phyloP scores from a whole-genome alignment of 208 protist species.

The Leishmania turanica region DNA sequence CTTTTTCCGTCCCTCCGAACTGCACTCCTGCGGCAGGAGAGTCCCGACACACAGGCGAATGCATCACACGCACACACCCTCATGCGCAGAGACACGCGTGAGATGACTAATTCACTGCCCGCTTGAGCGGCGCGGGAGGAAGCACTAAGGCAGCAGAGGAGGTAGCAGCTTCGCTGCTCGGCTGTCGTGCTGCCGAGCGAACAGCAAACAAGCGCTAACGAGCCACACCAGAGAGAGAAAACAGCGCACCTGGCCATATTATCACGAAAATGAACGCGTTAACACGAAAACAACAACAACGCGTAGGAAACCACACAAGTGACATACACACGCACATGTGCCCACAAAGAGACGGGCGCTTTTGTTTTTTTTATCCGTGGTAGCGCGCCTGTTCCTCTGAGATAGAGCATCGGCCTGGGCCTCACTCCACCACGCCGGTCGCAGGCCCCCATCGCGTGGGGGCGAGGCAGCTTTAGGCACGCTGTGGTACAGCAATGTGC shows the following conservation, averaged over 20 bases:
- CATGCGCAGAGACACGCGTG: neutral
- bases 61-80: neutral
- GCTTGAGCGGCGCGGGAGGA: neutral
- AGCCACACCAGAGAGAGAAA: neutral
- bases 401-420: neutral
- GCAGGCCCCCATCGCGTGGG: neutral
- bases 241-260: neutral
- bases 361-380: neutral
- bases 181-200: neutral
- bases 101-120: neutral
- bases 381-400: neutral
- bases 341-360: too few species aligned
- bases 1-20: too few species aligned
- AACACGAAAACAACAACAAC: too few species aligned
- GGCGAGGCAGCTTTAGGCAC: neutral
- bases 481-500: neutral
- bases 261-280: too few species aligned
- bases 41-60: too few species aligned
- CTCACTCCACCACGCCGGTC: neutral
- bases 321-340: too few species aligned
- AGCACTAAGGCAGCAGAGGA: neutral
- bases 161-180: neutral
- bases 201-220: neutral
- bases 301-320: too few species aligned
- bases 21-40: too few species aligned